These are phyloP conservation scores for Syncephalis fuscata DNA, from an alignment of 371 early-diverging fungal genomes.

Conservation along the genomic window DNA sequence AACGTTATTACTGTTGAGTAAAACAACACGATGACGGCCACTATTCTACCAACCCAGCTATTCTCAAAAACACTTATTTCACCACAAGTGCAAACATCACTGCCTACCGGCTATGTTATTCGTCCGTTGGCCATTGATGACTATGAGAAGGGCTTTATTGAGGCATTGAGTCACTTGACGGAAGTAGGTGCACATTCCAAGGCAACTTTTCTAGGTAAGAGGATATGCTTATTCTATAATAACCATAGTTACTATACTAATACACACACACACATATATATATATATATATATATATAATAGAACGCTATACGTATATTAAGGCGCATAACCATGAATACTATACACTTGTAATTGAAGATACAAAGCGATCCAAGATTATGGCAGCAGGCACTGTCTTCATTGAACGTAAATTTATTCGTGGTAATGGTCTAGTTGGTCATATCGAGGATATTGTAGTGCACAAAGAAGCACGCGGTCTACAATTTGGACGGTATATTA, in stretches of 20 bases:
- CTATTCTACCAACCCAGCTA: constrained; percentile 20
- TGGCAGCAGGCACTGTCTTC: constrained; percentile 88
- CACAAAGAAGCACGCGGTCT: constrained; percentile 84
- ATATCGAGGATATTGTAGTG: constrained; percentile 91
- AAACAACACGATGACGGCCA: too few relatives aligned
- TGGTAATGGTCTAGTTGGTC: constrained; percentile 67
- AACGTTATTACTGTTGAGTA: too few relatives aligned
- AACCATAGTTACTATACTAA: not conserved
- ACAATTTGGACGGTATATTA: constrained; percentile 50
- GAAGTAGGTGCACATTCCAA: constrained; percentile 54
- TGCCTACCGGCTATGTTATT: constrained; percentile 65
- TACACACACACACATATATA: too few relatives aligned
- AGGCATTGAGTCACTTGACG: constrained; percentile 54
- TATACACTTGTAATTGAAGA: constrained; percentile 73
- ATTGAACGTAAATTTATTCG: constrained; percentile 95
- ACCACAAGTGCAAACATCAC: constrained; percentile 39
- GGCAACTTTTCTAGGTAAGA: constrained; percentile 37
- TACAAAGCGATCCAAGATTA: constrained; percentile 30
- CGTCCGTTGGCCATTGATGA: constrained; percentile 72
- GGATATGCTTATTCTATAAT: not conserved
- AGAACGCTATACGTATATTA: constrained; percentile 57
- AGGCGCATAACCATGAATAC: constrained; percentile 56
- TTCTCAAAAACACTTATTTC: constrained; percentile 63
- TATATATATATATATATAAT: constrained; percentile 2
- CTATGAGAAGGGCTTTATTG: constrained; percentile 60